Evolutionary conservation across 2,329 filamentous ascomycete genomes (phyloP), one percentile per base, ranked within the genome.

Genomic region (Fusarium albidum): DNA sequence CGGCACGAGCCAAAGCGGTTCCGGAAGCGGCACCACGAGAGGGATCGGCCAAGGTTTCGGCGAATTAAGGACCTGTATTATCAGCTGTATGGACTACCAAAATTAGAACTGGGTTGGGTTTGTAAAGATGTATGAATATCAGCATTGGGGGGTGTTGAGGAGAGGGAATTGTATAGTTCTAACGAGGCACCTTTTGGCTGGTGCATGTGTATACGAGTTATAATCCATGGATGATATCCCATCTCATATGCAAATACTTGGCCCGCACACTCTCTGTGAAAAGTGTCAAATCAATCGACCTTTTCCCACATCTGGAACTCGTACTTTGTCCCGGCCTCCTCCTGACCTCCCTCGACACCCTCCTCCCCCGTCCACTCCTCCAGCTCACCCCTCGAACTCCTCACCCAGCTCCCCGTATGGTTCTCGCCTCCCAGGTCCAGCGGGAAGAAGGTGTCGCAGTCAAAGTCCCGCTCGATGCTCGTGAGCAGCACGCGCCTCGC

Each of bases 261-360:
- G 11, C 10, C 28, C 35, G 32, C 11, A 37, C 17, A 14, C 18
- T 26, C 12, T 31, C n/a, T 9, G 27, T 37, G n/a, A 18, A 7
- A 10, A 14, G 13, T 17, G 14, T 25, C 12, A 25, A 27, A n/a
- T 55, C 43, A 66, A 38, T 51, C 33, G 13, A 69, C 68, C 77
- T 78, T 83, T 77, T 88, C 86, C 86, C 86, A 92, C 83, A 92
- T 83, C 72, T 90, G 83, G 74, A 90, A 91, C 71, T 88, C 82
- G 71, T 91, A 92, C 68, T 74, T 72, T 6, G 83, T 84, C 7
- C 81, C 85, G 13, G 80, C 82, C 73, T 94, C 90, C 63, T 82
- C 81, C 64, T 87, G 79, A 28, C 79, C 69, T 1, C 79, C 84
- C 34, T 77, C 81, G 0, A 79, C 75, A 9, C 87, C 79, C 21